phyloP scores from a whole-genome alignment of 257 asterid species.

The Solanum rostratum region DNA sequence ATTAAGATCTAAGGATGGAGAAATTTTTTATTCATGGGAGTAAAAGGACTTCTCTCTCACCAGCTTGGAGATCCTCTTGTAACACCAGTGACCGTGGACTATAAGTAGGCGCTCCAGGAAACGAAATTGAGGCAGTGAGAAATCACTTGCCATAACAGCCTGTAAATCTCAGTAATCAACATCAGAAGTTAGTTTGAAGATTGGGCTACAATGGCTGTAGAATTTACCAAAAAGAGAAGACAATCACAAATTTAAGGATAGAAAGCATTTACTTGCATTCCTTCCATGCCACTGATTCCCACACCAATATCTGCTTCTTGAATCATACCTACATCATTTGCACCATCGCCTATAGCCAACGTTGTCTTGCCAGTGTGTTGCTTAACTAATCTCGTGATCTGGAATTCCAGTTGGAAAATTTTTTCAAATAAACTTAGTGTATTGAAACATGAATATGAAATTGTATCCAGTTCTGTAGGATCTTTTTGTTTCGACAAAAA shows the following conservation, averaged over 20 bases:
- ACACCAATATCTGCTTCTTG: constrained; percentile 99
- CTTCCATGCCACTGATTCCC: constrained; percentile 99
- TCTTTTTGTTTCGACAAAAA: background rate
- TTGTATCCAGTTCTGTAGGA: background rate
- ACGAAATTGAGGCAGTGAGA: constrained; percentile 86
- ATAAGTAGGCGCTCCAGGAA: constrained; percentile 95
- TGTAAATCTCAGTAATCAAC: constrained; percentile 19
- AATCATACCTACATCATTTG: constrained; percentile 99
- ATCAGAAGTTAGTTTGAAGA: background rate
- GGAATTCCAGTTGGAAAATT: background rate
- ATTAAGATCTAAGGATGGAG: background rate
- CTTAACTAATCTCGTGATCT: constrained; percentile 94
- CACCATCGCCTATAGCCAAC: constrained; percentile 96
- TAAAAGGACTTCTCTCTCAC: constrained; percentile 21
- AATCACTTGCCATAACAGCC: constrained; percentile 99
- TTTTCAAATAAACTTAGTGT: background rate
- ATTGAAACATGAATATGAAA: background rate
- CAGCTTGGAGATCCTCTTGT: constrained; percentile 95
- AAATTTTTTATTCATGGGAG: background rate
- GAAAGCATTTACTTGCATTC: constrained; percentile 78
- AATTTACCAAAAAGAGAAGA: constrained; percentile 3
- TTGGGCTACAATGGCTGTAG: background rate
- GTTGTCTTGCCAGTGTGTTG: constrained; percentile 94
- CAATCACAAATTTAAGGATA: background rate
- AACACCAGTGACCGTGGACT: constrained; percentile 98